Base-by-base conservation (phyloP, 805 yeast genomes). In the Cyberlindnera mississippiensis region DNA sequence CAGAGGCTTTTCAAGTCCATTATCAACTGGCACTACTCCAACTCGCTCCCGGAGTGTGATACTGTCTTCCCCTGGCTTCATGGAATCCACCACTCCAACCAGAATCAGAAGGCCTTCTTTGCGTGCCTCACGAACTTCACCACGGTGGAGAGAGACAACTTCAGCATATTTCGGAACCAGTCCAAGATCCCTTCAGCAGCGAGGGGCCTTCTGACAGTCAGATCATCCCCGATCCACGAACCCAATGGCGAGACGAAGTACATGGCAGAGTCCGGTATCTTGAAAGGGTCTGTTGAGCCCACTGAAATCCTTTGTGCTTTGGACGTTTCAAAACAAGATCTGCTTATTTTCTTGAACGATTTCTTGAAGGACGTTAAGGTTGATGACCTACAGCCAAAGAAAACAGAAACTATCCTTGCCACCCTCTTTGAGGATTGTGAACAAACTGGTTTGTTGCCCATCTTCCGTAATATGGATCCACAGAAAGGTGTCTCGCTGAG, bases 11-110 rank as follows among this genome's bases (percentile, higher is more conserved):
- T 52, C 41, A 50, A 45, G 20, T 27, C 45, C 4, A 33, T 56
- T 3, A 42, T 48, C 31, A 47, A 52, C 27, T 44, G 46, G 48
- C 55, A 57, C 39, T 52, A 53, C 32, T 45, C 52, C 2, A 50
- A 51, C 26, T 64, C 68, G 3, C 56, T 82, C 31, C 96, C 96
- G 0, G 75, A 75, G 4, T 82, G 90, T 15, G 73, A 70, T 18
- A 56, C 56, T 10, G 76, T 90, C 72, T 90, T 89, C 53, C 97
- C 97, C 0, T 89, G 96, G 96, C 68, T 87, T 19, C 96, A 90
- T 59, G 93, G 95, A 20, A 49, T 61, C 41, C 52, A 51, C 40
- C 51, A 55, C 29, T 52, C 67, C 15, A 52, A 50, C 19, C 48
- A 48, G 31, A 53, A 50, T 31, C 61, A 56, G 41, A 41, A 49